phyloP scores from a whole-genome alignment of 768 basidiomycete genomes.

The Termitomyces sp. region DNA sequence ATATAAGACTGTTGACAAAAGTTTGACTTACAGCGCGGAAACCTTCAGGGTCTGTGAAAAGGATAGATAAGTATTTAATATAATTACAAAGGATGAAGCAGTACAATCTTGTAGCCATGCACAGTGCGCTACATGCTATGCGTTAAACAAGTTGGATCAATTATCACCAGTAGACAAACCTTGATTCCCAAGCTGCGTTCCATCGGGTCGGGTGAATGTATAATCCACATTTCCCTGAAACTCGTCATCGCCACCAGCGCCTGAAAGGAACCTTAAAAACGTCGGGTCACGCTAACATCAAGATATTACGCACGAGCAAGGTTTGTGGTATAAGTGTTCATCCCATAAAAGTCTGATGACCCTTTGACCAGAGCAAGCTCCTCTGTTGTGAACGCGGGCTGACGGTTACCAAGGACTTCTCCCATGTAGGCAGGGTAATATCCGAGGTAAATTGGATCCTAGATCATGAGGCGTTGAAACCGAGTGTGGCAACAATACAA shows the following conservation, averaged over 20 bases:
- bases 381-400: slow-evolving; percentile 51
- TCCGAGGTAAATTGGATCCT: slow-evolving; percentile 71
- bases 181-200: slow-evolving; percentile 58
- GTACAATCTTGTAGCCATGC: slow-evolving; percentile 63
- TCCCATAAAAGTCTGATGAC: slow-evolving; percentile 67
- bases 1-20: background rate
- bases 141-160: background rate
- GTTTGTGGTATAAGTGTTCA: slow-evolving; percentile 70
- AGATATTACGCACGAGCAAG: slow-evolving; percentile 40
- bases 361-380: slow-evolving; percentile 54
- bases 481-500: background rate
- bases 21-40: slow-evolving; percentile 48
- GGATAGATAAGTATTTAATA: background rate
- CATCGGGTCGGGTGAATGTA: slow-evolving; percentile 59
- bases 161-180: slow-evolving; percentile 24
- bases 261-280: slow-evolving; percentile 20
- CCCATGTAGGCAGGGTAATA: slow-evolving; percentile 58
- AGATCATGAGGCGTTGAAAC: slow-evolving; percentile 6
- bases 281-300: background rate
- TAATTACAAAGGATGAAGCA: background rate
- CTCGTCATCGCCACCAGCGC: slow-evolving; percentile 56
- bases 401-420: slow-evolving; percentile 50
- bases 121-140: slow-evolving; percentile 41
- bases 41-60: slow-evolving; percentile 49
- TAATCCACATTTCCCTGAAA: slow-evolving; percentile 58